Evolutionary conservation across 2,329 filamentous ascomycete species (phyloP), one percentile per base, ranked within the genome.

Genomic region (Neofusicoccum cordaticola): DNA sequence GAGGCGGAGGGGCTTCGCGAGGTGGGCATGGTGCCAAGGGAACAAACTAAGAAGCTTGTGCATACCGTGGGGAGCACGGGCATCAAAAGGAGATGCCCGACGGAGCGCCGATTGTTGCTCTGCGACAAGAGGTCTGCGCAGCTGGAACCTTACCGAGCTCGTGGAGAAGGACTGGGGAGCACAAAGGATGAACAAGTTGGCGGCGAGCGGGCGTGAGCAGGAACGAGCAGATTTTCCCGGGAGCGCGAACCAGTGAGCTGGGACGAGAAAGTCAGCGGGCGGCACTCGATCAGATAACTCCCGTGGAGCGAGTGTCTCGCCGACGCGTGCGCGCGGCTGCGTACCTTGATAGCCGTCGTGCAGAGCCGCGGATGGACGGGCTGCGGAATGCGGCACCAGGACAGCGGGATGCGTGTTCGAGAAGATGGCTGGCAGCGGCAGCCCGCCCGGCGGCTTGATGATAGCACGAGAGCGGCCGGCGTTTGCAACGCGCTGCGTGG

Each of bases 1-100:
- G 6, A 12, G n/a, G 34, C 12, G 37, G 39, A 61, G 42, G 57
- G 57, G 57, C 15, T 50, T 61, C 42, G 57, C 31, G 44, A 50
- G 35, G 37, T 47, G 45, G 41, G 15, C 44, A 31, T 13, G 7
- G 34, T 61, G 53, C 53, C 53, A 58, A 45, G 39, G 35, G 53
- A 58, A 44, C 37, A 57, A 12, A 57, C 39, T 57, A 57, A 44
- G 53, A 58, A 44, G 60, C 44, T 62, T 50, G 34, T 44, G 60
- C 60, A 39, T 62, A 62, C 60, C 42, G 37, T 50, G 35, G 53
- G 37, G 37, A 42, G 57, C 57, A 61, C 57, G 57, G 57, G 57
- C 57, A 61, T 45, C 53, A 58, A 58, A 58, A 35, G 53, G 39
- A 58, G 53, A 42, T 4, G 39, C 17, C 53, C 22, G 39, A 58